Percentiles rank a stretch among this genome's conserved stretches.
phyloP scores from a whole-genome alignment of 73 alveolate species.

The Paramecium sexaurelia region DNA sequence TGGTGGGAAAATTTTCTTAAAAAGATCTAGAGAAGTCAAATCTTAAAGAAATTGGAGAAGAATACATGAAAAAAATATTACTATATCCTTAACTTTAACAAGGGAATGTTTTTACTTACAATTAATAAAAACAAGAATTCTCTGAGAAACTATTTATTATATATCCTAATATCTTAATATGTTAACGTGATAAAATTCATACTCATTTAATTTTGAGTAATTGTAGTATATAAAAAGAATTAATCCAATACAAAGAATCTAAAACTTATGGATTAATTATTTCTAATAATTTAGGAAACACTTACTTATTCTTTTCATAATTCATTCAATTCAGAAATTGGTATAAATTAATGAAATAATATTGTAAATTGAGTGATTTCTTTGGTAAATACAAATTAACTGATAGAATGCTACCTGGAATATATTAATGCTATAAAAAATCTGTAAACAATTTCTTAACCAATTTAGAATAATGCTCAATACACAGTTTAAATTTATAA shows the following conservation, averaged over 20 bases:
- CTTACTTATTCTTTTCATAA: constrained; percentile 45
- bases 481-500: constrained; percentile 36
- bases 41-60: constrained; percentile 41
- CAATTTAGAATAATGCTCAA: not conserved
- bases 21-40: constrained; percentile 27
- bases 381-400: constrained; percentile 37
- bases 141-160: not conserved
- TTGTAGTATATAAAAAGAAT: constrained; percentile 7
- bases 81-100: not conserved
- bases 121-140: not conserved
- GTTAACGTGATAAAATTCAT: not conserved
- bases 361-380: constrained; percentile 42
- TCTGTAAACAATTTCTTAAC: not conserved
- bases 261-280: constrained; percentile 47
- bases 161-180: constrained; percentile 32
- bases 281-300: constrained; percentile 24
- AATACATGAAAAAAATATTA: constrained; percentile 24
- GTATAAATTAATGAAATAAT: constrained; percentile 49
- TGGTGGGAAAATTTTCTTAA: constrained; percentile 42
- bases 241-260: constrained; percentile 16
- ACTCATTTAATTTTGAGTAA: constrained; percentile 31
- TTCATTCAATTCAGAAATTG: constrained; percentile 8
- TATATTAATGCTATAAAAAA: constrained; percentile 42
- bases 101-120: constrained; percentile 22
- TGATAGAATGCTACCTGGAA: constrained; percentile 38